Evolutionary conservation across 176 grass and related monocot genomes (phyloP).

Genomic region (Poa pratensis): DNA sequence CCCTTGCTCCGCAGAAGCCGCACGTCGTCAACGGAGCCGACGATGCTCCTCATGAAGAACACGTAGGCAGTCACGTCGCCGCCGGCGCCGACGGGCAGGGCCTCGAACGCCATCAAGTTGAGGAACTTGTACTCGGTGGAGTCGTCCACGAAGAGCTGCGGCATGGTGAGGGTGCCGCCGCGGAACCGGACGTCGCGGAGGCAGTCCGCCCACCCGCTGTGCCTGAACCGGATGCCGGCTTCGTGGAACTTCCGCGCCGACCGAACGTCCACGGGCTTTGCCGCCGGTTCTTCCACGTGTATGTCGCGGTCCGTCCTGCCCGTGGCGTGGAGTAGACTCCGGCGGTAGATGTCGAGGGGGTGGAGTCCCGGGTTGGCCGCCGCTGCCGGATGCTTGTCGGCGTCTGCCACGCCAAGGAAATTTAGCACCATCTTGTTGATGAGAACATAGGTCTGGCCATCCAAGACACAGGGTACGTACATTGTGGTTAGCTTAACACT

Average conservation of each 20-base stretch:
- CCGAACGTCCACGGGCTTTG: constrained; percentile 33
- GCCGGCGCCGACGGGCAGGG: constrained; percentile 56
- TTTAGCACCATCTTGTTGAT: constrained; percentile 65
- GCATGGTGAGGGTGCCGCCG: constrained; percentile 45
- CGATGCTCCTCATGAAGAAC: constrained; percentile 77
- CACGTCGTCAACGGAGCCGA: constrained; percentile 58
- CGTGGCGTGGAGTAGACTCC: constrained; percentile 41
- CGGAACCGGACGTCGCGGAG: constrained; percentile 56
- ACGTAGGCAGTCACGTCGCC: constrained; percentile 61
- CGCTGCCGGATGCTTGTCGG: constrained; percentile 3
- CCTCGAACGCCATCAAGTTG: constrained; percentile 71
- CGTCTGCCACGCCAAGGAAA: constrained; percentile 36
- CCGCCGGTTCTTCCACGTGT: neutral
- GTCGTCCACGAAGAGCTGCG: constrained; percentile 60
- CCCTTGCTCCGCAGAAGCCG: constrained; percentile 54
- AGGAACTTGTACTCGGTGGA: constrained; percentile 65
- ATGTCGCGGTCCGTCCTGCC: neutral
- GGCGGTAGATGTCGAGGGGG: constrained; percentile 55
- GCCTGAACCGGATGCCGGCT: constrained; percentile 63
- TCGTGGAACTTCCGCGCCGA: constrained; percentile 65
- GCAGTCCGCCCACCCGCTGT: constrained; percentile 42
- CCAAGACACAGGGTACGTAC: neutral
- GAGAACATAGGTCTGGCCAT: constrained; percentile 25
- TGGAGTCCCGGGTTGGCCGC: constrained; percentile 43
- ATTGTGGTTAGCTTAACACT: neutral